These are phyloP conservation scores for Picea abies DNA, from an alignment of 83 land plant species.

Conservation along the genomic window DNA sequence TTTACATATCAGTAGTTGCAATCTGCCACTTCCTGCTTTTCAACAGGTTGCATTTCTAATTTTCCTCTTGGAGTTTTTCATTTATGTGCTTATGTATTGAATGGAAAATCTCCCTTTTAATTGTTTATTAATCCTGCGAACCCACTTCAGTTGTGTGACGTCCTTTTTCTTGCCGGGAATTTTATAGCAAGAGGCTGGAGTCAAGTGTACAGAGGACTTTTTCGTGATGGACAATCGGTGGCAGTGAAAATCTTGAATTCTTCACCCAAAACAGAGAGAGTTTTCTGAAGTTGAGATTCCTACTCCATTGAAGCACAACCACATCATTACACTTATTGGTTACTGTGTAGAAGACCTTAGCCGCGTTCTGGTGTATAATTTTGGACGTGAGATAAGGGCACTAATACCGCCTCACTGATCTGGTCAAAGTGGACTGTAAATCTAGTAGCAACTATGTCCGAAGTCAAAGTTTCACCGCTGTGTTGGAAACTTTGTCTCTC, in stretches of 20 bases:
- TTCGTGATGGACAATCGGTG: conserved; percentile 36
- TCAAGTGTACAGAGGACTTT: conserved; percentile 43
- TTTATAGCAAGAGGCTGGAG: conserved; percentile 81
- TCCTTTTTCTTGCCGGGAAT: conserved; percentile 43
- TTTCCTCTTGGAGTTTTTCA: not conserved
- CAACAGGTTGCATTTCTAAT: conserved; percentile 43
- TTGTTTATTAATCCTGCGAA: not conserved
- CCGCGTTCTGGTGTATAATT: conserved; percentile 75
- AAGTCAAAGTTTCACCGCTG: too few relatives aligned
- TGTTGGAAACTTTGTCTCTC: too few relatives aligned
- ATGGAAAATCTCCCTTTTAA: not conserved
- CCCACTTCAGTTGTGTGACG: not conserved
- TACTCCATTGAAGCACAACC: conserved; percentile 38
- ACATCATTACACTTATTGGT: conserved; percentile 54
- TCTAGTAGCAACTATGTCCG: too few relatives aligned
- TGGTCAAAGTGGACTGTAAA: too few relatives aligned
- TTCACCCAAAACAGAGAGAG: conserved; percentile 50
- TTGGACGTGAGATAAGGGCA: conserved; percentile 12
- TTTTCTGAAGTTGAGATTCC: conserved; percentile 56
- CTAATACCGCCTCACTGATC: too few relatives aligned
- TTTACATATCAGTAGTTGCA: conserved; percentile 68
- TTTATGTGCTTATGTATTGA: not conserved
- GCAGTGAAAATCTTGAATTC: conserved; percentile 58
- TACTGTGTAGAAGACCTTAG: conserved; percentile 40
- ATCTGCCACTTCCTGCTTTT: conserved; percentile 70